phyloP scores from a whole-genome alignment of 805 yeast species.

The Ascoidea tarda region DNA sequence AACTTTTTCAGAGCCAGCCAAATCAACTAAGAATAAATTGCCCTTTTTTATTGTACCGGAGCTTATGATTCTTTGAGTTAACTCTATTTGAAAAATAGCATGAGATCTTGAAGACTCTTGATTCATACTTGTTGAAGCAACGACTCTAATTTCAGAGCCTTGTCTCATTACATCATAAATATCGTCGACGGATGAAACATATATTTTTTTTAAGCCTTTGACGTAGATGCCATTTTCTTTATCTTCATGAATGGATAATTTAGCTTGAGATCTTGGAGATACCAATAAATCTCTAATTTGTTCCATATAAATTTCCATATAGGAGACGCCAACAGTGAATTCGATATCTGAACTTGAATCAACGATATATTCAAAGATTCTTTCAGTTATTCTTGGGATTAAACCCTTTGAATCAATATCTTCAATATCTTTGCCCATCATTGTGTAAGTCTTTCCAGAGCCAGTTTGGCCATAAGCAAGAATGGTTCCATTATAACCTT shows the following conservation, averaged over 20 bases:
- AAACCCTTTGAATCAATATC: constrained; percentile 36
- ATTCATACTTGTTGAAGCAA: constrained; percentile 56
- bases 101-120: constrained; percentile 68
- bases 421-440: constrained; percentile 45
- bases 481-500: constrained; percentile 69
- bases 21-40: constrained; percentile 60
- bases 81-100: constrained; percentile 55
- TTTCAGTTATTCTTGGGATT: constrained; percentile 58
- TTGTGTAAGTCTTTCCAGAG: constrained; percentile 62
- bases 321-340: constrained; percentile 53
- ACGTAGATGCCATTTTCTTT: constrained; percentile 54
- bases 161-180: constrained; percentile 39
- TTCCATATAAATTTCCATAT: constrained; percentile 76
- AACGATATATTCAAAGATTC: constrained; percentile 42
- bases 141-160: constrained; percentile 44
- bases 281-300: constrained; percentile 55
- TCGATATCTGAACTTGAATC: constrained; percentile 37
- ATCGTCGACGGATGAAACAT: constrained; percentile 45
- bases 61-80: constrained; percentile 42
- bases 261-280: constrained; percentile 17
- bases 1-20: constrained; percentile 80
- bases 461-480: constrained; percentile 74
- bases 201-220: constrained; percentile 49
- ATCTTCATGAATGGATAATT: constrained; percentile 49
- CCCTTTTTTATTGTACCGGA: constrained; percentile 50